Evolutionary conservation across 2,329 filamentous ascomycete species (phyloP).

Genomic region (Pyrenochaeta sp.): DNA sequence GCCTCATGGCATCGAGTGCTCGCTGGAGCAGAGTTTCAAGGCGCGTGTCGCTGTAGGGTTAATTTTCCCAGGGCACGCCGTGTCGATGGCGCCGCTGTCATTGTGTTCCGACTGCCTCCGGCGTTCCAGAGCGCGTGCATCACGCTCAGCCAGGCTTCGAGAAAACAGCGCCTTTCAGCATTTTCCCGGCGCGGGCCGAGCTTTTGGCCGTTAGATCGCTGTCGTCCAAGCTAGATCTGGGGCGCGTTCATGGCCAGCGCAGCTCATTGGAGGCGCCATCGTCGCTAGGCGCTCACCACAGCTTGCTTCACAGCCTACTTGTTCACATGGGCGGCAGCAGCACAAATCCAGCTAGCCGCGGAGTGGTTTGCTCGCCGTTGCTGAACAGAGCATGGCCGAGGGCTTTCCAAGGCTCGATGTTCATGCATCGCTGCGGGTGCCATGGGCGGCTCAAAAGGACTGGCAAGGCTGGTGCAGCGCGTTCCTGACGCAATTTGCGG

Average conservation of each 20-base stretch:
- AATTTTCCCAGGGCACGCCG: conserved; percentile 24
- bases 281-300: conserved; percentile 39
- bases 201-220: conserved; percentile 47
- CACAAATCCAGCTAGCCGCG: conserved; percentile 34
- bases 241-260: conserved; percentile 32
- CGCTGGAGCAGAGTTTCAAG: conserved; percentile 16
- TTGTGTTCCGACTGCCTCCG: conserved; percentile 35
- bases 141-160: conserved; percentile 45
- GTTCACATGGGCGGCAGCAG: conserved; percentile 39
- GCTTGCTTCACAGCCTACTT: conserved; percentile 27
- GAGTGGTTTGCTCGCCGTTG: conserved; percentile 27
- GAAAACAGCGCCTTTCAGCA: conserved; percentile 38
- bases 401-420: conserved; percentile 26
- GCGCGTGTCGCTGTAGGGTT: conserved; percentile 16
- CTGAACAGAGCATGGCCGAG: conserved; percentile 28
- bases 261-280: conserved; percentile 31
- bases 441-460: conserved; percentile 47
- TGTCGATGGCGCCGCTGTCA: conserved; percentile 34
- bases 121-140: conserved; percentile 32
- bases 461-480: conserved; percentile 51
- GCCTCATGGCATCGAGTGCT: conserved; percentile 36
- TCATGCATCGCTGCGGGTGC: conserved; percentile 45
- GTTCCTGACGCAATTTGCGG: conserved; percentile 54
- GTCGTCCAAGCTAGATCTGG: conserved; percentile 46
- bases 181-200: conserved; percentile 51